Evolutionary conservation across 1,139 yeast species (phyloP).

Genomic region (Taiozyma sp.): DNA sequence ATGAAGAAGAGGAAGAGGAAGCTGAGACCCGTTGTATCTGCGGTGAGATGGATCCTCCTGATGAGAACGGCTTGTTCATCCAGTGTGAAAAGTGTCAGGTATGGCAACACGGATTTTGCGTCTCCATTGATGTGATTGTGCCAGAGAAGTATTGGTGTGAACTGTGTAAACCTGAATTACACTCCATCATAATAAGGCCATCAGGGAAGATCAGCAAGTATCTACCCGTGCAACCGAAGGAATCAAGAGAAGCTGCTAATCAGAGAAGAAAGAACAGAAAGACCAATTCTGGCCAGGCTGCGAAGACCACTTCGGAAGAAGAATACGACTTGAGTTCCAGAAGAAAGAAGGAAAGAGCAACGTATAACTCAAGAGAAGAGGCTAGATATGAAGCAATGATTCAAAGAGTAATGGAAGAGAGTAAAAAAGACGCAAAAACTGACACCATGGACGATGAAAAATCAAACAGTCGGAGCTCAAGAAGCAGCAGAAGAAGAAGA

Average conservation of each 20-base stretch:
- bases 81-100: constrained; percentile 89
- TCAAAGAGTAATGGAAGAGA: constrained; percentile 33
- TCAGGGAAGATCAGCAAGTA: constrained; percentile 40
- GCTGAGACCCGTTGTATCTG: constrained; percentile 87
- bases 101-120: constrained; percentile 98
- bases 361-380: constrained; percentile 33
- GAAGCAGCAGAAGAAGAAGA: constrained; percentile 23
- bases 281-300: constrained; percentile 11
- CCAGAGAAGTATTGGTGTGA: constrained; percentile 97
- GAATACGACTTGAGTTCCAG: constrained; percentile 9
- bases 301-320: constrained; percentile 12
- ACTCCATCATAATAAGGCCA: constrained; percentile 48
- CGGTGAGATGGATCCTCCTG: constrained; percentile 52
- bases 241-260: constrained; percentile 19
- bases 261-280: constrained; percentile 19
- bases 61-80: constrained; percentile 61
- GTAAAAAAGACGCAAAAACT: constrained; percentile 25
- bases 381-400: constrained; percentile 33
- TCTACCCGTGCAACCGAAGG: constrained; percentile 34
- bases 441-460: constrained; percentile 28
- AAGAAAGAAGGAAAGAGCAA: constrained; percentile 25
- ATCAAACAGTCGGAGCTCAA: constrained; percentile 20
- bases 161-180: constrained; percentile 78
- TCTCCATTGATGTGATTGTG: constrained; percentile 71
- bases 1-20: constrained; percentile 34